Evolutionary conservation across 192 early-diverging fungal genomes (phyloP), one percentile per base, ranked within the genome.

Genomic region (Backusella parvicylindrica): DNA sequence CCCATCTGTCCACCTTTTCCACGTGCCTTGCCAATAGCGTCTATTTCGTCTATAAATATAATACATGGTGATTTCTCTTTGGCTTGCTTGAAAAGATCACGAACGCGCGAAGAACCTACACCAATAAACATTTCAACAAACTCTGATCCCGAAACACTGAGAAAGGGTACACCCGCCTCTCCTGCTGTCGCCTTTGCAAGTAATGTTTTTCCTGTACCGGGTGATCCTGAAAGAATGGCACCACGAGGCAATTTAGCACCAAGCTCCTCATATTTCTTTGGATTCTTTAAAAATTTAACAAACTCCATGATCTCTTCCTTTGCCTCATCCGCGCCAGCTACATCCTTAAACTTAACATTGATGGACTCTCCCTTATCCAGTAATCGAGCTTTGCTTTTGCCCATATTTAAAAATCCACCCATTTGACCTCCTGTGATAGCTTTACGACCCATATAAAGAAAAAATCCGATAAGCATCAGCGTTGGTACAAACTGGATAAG

Each of bases 271-370:
- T 95, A 99, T 35, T 84, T 80, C 32, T 83, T 88, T 26, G 97
- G 97, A 80, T 97, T 91, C 82, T 99, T 99, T 68, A 99, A 83
- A 87, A 99, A 99, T 84, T 98, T 97, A 69, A 99, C 98, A 93
- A 99, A 99, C 88, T 99, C 98, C 98, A 99, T 99, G 65, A 99
- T 99, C 84, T 99, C 98, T 79, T 96, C 92, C 87, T 99, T 99
- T 47, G 97, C 98, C 80, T 99, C 98, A 86, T 99, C 97, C 85
- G 95, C 95, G 5, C 98, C 98, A 15, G 98, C 98, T 2, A 99
- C 97, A 82, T 99, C 97, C 87, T 97, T 97, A 84, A 99, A 99
- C 76, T 97, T 97, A 43, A 99, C 94, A 72, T 94, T 90, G 63
- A 99, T 92, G 37, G 96, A 93, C 0, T 91, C 94, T 82, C 98